phyloP scores from a whole-genome alignment of 139 green algal genomes.

The Coelastrella sp. region DNA sequence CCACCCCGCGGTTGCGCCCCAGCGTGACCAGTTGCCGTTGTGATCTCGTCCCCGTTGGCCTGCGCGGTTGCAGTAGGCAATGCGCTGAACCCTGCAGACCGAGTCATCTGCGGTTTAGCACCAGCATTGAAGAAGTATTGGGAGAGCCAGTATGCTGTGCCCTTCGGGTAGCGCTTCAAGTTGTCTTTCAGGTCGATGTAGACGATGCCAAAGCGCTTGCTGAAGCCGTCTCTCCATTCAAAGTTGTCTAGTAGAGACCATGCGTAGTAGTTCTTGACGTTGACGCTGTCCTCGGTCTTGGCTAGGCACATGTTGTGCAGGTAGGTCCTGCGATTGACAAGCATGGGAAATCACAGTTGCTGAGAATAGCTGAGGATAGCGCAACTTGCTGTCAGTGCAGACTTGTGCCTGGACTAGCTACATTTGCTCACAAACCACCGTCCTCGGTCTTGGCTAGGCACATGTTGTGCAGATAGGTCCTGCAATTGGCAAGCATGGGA shows the following conservation, averaged over 20 bases:
- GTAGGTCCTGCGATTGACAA: constrained; percentile 25
- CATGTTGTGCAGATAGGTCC: constrained; percentile 47
- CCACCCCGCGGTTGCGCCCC: too few relatives aligned
- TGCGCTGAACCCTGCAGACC: too few relatives aligned
- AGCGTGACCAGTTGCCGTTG: too few relatives aligned
- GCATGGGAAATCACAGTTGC: too few relatives aligned
- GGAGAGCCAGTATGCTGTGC: constrained; percentile 28
- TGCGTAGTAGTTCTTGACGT: constrained; percentile 43
- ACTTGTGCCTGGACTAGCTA: too few relatives aligned
- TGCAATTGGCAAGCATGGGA: background rate
- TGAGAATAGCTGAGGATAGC: too few relatives aligned
- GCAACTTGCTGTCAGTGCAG: too few relatives aligned
- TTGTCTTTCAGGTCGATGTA: constrained; percentile 44
- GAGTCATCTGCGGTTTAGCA: background rate
- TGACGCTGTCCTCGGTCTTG: constrained; percentile 39
- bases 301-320: constrained; percentile 49
- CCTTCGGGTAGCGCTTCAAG: constrained; percentile 45
- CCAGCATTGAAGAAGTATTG: constrained; percentile 48
- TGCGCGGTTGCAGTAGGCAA: too few relatives aligned
- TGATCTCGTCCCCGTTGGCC: too few relatives aligned
- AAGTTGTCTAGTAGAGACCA: constrained; percentile 45
- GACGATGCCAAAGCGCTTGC: constrained; percentile 43
- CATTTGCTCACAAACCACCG: background rate
- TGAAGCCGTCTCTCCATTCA: constrained; percentile 38
- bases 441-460: constrained; percentile 42